Base-by-base conservation (phyloP, 2,329 filamentous ascomycete genomes). In the Pseudocercospora eumusae region DNA sequence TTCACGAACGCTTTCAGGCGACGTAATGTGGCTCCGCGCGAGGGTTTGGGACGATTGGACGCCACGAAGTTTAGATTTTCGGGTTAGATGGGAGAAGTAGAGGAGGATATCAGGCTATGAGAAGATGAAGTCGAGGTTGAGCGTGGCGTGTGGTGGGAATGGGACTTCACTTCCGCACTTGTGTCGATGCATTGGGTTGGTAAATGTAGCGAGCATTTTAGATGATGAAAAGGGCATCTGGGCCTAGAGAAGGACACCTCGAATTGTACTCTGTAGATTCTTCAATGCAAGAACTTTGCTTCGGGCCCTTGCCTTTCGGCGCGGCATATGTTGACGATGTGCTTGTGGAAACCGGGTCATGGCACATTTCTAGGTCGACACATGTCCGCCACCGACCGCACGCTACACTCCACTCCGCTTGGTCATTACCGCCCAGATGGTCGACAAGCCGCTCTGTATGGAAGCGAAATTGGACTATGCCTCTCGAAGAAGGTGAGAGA, bases 1-100 rank as follows among this genome's bases (percentile, higher is more conserved):
- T 99, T 99, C 75, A 98, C 95, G 23, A 96, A 93, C 75, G 91
- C 88, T 28, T 99, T 99, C 76, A 87, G 96, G 56, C 84, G 96
- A 73, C 85, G 96, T 65, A 97, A 99, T 73, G 91, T 99, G 52
- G 93, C 95, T n/a, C 95, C 95, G 6, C 82, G 93, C 64, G 93
- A 98, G 74, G 93, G 93, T 0, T 81, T 98, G 45, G 93, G 93
- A 3, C 85, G 92, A 73, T 80, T 98, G 61, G 92, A 96, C 78
- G 92, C 92, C 23, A 87, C 89, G 21, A 86, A 90, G 66, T 98
- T 98, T 80, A 89, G 91, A 70, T 98, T 96, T 57, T 61, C 67
- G 49, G 74, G 72, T 42, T 75, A 36, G 33, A n/a, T 36, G 33
- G 13, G 3, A 4, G 1, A 5, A 5, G 4, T 36, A 36, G n/a